Evolutionary conservation across 306 rosid genomes (phyloP), one percentile per base, ranked within the genome.

Genomic region (Cercis canadensis): DNA sequence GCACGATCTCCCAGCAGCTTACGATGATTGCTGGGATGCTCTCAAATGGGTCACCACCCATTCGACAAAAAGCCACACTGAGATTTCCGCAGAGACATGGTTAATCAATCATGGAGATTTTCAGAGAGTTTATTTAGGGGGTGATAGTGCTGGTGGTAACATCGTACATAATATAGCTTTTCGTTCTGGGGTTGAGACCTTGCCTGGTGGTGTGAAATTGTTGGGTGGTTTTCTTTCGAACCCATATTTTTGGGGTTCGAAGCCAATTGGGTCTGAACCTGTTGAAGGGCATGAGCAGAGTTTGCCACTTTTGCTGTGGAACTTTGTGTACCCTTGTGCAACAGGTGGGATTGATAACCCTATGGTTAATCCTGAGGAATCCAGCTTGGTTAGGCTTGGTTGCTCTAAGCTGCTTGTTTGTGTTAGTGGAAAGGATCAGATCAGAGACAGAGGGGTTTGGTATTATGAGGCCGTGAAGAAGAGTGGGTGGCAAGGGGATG

Each of bases 81-180:
- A 50, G 10, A 51, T 32, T 8, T 5, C 8, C 3, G 43, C 43
- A 34, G 72, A 66, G 40, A n/a, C 16, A 36, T 68, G 63, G 73
- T 12, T 85, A 32, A 21, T 75, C 24, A 12, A 70, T 5, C 85
- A 79, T 7, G 89, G 87, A 6, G 85, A 82, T 50, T 82, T 85
- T 16, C 46, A 15, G 15, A 45, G 81, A 12, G 12, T 85, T 21
- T 82, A 64, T 69, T 53, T 76, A 0, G 85, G 87, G 0, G 87
- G 87, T 36, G 89, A 82, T 51, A 85, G 85, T 43, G 21, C 87
- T 0, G 88, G 84, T 18, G 86, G 75, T 12, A 85, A 68, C 1
- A 75, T 81, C 0, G 89, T 70, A 4, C 81, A 85, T 4, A 36
- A 79, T 3, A 14, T 39, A 0, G 73, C 70, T n/a, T 50, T 82